phyloP scores from a whole-genome alignment of 371 early-diverging fungal genomes.

The Homolaphlyctis polyrhiza region DNA sequence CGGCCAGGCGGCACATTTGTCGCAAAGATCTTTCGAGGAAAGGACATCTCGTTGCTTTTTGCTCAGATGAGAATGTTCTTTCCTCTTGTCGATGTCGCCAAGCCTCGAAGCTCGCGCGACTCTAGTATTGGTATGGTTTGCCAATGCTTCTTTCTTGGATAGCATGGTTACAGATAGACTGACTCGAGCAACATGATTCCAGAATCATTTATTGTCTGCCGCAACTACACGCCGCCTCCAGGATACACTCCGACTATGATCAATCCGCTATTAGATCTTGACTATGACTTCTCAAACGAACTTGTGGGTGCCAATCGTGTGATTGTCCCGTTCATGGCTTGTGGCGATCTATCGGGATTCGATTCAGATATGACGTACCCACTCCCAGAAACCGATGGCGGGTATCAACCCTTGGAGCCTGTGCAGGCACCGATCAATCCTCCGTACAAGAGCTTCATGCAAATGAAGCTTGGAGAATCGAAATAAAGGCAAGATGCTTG shows the following conservation, averaged over 20 bases:
- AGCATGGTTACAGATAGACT: too few relatives aligned
- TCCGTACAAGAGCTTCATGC: slow-evolving; percentile 83
- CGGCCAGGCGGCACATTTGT: slow-evolving; percentile 89
- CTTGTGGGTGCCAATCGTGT: slow-evolving; percentile 66
- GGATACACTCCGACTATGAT: slow-evolving; percentile 85
- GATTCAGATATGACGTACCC: slow-evolving; percentile 27
- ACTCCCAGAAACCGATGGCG: slow-evolving; percentile 6
- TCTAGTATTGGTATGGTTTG: slow-evolving; percentile 23
- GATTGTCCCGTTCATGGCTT: slow-evolving; percentile 87
- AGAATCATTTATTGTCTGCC: slow-evolving; percentile 94
- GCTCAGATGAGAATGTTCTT: slow-evolving; percentile 92
- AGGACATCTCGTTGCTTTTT: slow-evolving; percentile 84
- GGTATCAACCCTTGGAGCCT: slow-evolving; percentile 49
- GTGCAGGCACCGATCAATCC: slow-evolving; percentile 85
- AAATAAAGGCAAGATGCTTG: too few relatives aligned
- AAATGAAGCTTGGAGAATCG: slow-evolving; percentile 52
- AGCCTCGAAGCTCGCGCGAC: slow-evolving; percentile 89
- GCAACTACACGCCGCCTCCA: slow-evolving; percentile 76
- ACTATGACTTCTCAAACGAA: slow-evolving; percentile 64
- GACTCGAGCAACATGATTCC: too few relatives aligned
- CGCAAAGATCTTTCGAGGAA: slow-evolving; percentile 95
- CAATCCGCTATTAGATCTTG: slow-evolving; percentile 76
- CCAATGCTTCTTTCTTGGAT: too few relatives aligned
- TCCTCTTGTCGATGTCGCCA: slow-evolving; percentile 78
- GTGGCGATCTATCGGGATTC: slow-evolving; percentile 68